A percentile compares a stretch with the other conserved stretches of the same genome.
phyloP scores from a whole-genome alignment of 2,329 filamentous ascomycete genomes.

The Aspergillus awamori region DNA sequence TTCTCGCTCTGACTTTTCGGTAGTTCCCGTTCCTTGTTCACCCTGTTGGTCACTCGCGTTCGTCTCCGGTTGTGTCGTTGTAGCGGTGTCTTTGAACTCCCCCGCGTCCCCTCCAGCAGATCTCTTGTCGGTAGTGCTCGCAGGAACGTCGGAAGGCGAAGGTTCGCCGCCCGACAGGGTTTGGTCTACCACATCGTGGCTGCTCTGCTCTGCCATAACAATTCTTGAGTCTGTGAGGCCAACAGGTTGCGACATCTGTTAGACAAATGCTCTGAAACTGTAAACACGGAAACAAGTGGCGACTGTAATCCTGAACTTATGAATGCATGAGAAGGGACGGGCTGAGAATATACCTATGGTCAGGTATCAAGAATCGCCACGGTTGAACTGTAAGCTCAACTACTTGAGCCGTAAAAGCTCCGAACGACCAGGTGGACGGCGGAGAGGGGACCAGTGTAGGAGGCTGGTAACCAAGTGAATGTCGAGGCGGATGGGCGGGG shows the following conservation, averaged over 20 bases:
- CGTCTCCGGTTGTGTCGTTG: constrained; percentile 33
- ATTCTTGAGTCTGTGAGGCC: constrained; percentile 53
- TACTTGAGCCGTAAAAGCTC: constrained; percentile 39
- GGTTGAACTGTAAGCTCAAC: constrained; percentile 40
- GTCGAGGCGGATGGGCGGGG: constrained; percentile 20
- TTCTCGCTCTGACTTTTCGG: constrained; percentile 24
- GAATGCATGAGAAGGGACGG: constrained; percentile 23
- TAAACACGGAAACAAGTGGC: constrained; percentile 25
- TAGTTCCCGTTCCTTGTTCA: constrained; percentile 26
- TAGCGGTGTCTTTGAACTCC: constrained; percentile 46
- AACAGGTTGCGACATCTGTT: constrained; percentile 36
- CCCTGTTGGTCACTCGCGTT: constrained; percentile 27
- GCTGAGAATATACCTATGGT: constrained; percentile 43
- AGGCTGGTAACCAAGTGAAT: constrained; percentile 20
- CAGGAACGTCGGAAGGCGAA: constrained; percentile 67
- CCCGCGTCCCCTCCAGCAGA: constrained; percentile 55
- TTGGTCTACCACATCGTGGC: constrained; percentile 73
- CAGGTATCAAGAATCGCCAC: constrained; percentile 49
- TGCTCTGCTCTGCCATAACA: constrained; percentile 74
- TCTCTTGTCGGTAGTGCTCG: constrained; percentile 58
- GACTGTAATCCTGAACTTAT: constrained; percentile 20
- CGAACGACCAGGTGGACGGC: constrained; percentile 34
- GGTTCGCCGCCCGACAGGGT: constrained; percentile 67
- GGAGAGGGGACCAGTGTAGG: constrained; percentile 30
- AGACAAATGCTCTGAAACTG: constrained; percentile 31